phyloP scores from a whole-genome alignment of 176 grass and related monocot species.

The Phyllostachys edulis region DNA sequence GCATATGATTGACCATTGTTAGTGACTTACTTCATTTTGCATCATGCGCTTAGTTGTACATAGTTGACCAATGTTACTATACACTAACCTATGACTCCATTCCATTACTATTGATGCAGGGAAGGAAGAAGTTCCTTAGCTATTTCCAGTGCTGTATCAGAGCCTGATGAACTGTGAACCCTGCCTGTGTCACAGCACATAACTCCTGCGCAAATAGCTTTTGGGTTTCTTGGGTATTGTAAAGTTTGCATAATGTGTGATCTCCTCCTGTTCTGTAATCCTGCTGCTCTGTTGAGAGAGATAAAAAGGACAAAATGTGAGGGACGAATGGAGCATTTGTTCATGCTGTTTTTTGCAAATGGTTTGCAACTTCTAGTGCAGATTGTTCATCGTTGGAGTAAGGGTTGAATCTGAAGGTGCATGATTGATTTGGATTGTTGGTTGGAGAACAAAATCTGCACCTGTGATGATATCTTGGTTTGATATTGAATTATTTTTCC shows the following conservation, averaged over 20 bases:
- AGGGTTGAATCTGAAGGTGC: conserved; percentile 15
- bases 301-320: neutral
- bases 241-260: conserved; percentile 43
- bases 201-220: conserved; percentile 30
- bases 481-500: neutral
- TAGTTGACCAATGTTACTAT: neutral
- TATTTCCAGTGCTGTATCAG: conserved; percentile 93
- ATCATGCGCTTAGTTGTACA: neutral
- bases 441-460: conserved; percentile 4
- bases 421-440: conserved; percentile 5
- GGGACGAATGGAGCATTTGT: conserved; percentile 7
- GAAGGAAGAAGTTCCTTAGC: conserved; percentile 78
- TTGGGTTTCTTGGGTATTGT: conserved; percentile 36
- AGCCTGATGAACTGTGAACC: conserved; percentile 35
- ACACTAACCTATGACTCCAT: neutral
- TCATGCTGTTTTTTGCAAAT: neutral
- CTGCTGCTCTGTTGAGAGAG: neutral
- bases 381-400: neutral
- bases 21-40: neutral
- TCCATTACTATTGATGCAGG: conserved; percentile 45
- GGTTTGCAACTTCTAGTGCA: conserved; percentile 13
- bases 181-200: neutral
- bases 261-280: conserved; percentile 31
- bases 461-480: neutral
- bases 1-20: neutral